Evolutionary conservation across 768 basidiomycete species (phyloP).

Genomic region (Suillus weaverae): DNA sequence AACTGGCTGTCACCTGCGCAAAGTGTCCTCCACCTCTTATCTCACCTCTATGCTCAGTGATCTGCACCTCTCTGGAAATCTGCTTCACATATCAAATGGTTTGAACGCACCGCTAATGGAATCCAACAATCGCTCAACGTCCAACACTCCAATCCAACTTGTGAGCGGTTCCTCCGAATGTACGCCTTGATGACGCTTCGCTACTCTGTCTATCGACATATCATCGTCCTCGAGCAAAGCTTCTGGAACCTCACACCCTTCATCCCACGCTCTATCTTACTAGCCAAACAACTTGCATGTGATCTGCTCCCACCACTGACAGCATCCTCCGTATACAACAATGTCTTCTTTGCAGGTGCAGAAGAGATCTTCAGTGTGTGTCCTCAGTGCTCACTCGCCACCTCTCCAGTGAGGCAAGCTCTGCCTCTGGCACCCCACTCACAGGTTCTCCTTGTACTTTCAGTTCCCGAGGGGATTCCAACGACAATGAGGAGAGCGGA

Average conservation of each 20-base stretch:
- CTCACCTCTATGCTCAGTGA: slow-evolving; percentile 84
- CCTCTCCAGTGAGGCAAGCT: too few relatives aligned
- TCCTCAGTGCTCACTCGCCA: too few relatives aligned
- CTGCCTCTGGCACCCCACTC: too few relatives aligned
- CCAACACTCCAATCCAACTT: slow-evolving; percentile 31
- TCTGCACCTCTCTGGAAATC: slow-evolving; percentile 84
- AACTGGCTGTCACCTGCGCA: slow-evolving; percentile 34
- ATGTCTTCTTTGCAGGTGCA: slow-evolving; percentile 66
- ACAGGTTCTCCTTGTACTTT: too few relatives aligned
- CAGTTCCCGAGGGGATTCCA: too few relatives aligned
- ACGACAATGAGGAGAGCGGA: too few relatives aligned
- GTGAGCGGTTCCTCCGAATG: slow-evolving; percentile 32
- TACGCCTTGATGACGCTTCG: slow-evolving; percentile 44
- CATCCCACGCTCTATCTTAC: slow-evolving; percentile 58
- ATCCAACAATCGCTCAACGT: slow-evolving; percentile 34
- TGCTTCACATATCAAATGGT: slow-evolving; percentile 61
- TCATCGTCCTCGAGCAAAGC: slow-evolving; percentile 66
- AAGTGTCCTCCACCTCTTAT: slow-evolving; percentile 70
- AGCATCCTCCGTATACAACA: slow-evolving; percentile 61
- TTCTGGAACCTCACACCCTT: slow-evolving; percentile 66
- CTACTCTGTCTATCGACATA: slow-evolving; percentile 68
- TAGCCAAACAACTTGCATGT: slow-evolving; percentile 62
- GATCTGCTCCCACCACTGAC: slow-evolving; percentile 83
- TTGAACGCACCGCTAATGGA: slow-evolving; percentile 53
- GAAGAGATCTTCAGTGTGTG: too few relatives aligned